Percentiles rank a stretch among this genome's conserved stretches.
Conservation (phyloP, 1,139 yeast genomes). For the Entelexis paramagnoliae region DNA sequence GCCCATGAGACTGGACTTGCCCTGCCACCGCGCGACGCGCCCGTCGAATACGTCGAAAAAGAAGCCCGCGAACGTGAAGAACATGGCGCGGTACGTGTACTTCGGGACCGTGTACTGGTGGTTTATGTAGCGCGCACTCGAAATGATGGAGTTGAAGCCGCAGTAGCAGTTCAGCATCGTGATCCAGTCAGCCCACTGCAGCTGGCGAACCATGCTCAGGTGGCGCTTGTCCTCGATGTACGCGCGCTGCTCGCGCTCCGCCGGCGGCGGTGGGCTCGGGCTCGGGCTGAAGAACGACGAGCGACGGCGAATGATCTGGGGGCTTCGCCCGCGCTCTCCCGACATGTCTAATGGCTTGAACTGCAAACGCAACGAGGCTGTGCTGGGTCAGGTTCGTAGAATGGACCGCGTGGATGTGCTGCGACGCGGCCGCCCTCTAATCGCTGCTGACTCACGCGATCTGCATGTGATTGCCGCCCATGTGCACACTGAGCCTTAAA, state of each 20-base stretch:
- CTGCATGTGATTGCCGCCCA: not conserved
- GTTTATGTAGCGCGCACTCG: slow-evolving; percentile 61
- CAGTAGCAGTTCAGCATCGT: slow-evolving; percentile 69
- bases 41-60: slow-evolving; percentile 96
- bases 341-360: not conserved
- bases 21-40: slow-evolving; percentile 87
- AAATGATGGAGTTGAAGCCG: slow-evolving; percentile 82
- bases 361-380: not conserved
- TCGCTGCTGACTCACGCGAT: not conserved
- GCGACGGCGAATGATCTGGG: slow-evolving; percentile 25
- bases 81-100: slow-evolving; percentile 81
- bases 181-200: slow-evolving; percentile 92
- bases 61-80: slow-evolving; percentile 76
- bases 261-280: slow-evolving; percentile 45
- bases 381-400: not conserved
- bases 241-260: slow-evolving; percentile 62
- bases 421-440: not conserved
- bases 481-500: not conserved
- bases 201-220: slow-evolving; percentile 35
- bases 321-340: slow-evolving; percentile 20
- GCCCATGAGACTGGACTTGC: slow-evolving; percentile 88
- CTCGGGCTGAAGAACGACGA: slow-evolving; percentile 32
- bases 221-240: slow-evolving; percentile 71
- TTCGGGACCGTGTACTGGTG: slow-evolving; percentile 48
- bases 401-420: not conserved